Percentiles rank a stretch among this genome's conserved stretches.
Evolutionary conservation across 2,329 filamentous ascomycete genomes (phyloP).

Genomic region (Ophiosphaerella korrae): DNA sequence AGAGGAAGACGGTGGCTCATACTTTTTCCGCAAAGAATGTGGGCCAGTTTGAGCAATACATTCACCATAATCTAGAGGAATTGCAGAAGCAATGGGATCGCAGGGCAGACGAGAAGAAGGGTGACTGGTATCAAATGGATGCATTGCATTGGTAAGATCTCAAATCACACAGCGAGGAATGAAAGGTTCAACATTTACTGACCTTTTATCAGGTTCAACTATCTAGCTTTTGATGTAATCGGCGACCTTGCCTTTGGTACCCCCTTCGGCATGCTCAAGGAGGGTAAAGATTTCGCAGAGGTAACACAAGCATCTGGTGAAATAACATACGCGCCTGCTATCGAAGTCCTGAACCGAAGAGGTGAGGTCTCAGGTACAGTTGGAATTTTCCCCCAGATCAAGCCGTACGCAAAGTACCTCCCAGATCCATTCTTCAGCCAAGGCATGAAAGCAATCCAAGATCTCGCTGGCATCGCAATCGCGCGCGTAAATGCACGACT

Average conservation of each 20-base stretch:
- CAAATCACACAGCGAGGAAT: too few species aligned
- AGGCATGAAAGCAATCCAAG: slow-evolving; percentile 75
- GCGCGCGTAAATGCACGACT: slow-evolving; percentile 78
- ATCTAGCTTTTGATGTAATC: slow-evolving; percentile 59
- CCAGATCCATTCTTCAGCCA: slow-evolving; percentile 81
- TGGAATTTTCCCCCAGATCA: slow-evolving; percentile 74
- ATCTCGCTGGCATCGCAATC: slow-evolving; percentile 85
- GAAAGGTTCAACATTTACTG: neutral
- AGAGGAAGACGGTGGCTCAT: slow-evolving; percentile 86
- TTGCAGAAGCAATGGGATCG: slow-evolving; percentile 76
- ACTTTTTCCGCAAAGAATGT: slow-evolving; percentile 85
- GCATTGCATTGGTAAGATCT: slow-evolving; percentile 65
- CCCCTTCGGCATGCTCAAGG: slow-evolving; percentile 81
- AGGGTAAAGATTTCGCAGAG: slow-evolving; percentile 77
- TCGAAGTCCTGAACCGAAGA: slow-evolving; percentile 85
- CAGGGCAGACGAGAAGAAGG: slow-evolving; percentile 59
- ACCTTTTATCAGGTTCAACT: slow-evolving; percentile 65
- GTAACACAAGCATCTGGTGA: slow-evolving; percentile 50
- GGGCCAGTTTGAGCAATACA: slow-evolving; percentile 85
- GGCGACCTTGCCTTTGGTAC: slow-evolving; percentile 73
- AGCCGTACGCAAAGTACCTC: slow-evolving; percentile 78
- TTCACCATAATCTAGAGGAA: slow-evolving; percentile 75
- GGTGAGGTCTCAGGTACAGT: slow-evolving; percentile 85
- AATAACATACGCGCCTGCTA: slow-evolving; percentile 71
- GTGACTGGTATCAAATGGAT: slow-evolving; percentile 68